phyloP scores from a whole-genome alignment of 1,284 basidiomycete species.

The Phaffia rhodozyma region DNA sequence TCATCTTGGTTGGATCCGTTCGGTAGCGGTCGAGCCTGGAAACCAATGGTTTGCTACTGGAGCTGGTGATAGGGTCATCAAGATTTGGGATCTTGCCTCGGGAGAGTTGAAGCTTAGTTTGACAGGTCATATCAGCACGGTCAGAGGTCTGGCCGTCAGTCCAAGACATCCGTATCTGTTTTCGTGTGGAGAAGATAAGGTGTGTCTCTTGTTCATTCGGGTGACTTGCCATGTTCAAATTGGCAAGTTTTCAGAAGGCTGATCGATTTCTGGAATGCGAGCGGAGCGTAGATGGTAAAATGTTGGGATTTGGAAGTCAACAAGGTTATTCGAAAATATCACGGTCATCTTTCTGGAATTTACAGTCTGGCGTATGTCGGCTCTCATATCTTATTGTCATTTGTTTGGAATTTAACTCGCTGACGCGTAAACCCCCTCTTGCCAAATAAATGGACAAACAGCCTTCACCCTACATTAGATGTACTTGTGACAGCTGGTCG shows the following conservation, averaged over 20 bases:
- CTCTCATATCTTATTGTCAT: background rate
- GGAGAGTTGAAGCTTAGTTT: slow-evolving; percentile 90
- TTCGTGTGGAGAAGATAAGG: slow-evolving; percentile 95
- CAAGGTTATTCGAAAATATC: slow-evolving; percentile 97
- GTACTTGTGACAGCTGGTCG: slow-evolving; percentile 88
- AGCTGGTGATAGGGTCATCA: slow-evolving; percentile 94
- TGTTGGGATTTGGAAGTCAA: slow-evolving; percentile 99
- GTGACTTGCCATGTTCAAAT: no score
- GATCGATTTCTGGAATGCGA: background rate
- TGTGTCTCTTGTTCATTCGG: slow-evolving; percentile 30
- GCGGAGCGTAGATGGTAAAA: slow-evolving; percentile 75
- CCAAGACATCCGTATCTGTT: slow-evolving; percentile 92
- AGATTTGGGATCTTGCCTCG: slow-evolving; percentile 97
- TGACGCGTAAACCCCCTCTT: background rate
- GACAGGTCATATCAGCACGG: slow-evolving; percentile 95
- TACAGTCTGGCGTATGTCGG: slow-evolving; percentile 54
- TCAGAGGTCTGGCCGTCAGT: slow-evolving; percentile 85
- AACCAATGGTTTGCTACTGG: slow-evolving; percentile 99
- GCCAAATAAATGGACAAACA: slow-evolving; percentile 18
- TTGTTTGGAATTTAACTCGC: background rate
- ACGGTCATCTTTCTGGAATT: slow-evolving; percentile 92
- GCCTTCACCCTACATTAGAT: slow-evolving; percentile 89
- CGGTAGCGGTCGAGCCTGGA: slow-evolving; percentile 88
- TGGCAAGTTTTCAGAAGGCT: background rate
- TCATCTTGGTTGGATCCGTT: slow-evolving; percentile 96